Evolutionary conservation across 2,329 filamentous ascomycete genomes (phyloP).

Genomic region (Aaosphaeria pasadenensis): DNA sequence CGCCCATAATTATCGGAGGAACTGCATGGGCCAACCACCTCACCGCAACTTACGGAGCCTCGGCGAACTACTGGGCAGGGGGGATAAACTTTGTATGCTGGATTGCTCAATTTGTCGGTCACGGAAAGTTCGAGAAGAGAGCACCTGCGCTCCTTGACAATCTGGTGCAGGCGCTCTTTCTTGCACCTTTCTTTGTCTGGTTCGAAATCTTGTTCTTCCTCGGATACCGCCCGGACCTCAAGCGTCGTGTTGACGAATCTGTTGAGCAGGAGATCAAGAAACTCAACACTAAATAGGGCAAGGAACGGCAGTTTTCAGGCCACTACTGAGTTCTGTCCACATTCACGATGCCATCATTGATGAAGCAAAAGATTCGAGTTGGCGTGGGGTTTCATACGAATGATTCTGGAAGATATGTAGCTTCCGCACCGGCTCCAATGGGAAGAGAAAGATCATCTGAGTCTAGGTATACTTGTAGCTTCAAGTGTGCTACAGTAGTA

Average conservation of each 20-base stretch:
- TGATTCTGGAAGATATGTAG: too few relatives aligned
- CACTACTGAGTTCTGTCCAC: too few relatives aligned
- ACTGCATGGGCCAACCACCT: constrained; percentile 76
- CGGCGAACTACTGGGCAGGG: constrained; percentile 64
- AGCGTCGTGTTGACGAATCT: constrained; percentile 72
- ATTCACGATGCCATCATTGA: too few relatives aligned
- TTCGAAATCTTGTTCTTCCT: constrained; percentile 87
- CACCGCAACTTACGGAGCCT: constrained; percentile 59
- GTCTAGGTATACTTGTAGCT: too few relatives aligned
- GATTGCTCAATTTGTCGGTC: constrained; percentile 88
- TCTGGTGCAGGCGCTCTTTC: constrained; percentile 82
- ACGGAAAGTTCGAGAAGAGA: constrained; percentile 82
- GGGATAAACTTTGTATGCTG: constrained; percentile 71
- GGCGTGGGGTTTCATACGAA: too few relatives aligned
- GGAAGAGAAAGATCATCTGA: too few relatives aligned
- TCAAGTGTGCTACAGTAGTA: too few relatives aligned
- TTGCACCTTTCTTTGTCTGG: constrained; percentile 97
- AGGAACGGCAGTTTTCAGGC: background rate
- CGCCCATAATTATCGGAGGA: constrained; percentile 70
- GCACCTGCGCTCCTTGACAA: constrained; percentile 91
- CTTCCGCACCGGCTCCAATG: too few relatives aligned
- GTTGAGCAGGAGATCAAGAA: constrained; percentile 76
- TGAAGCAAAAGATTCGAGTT: too few relatives aligned
- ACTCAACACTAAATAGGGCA: constrained; percentile 54
- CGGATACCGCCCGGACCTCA: constrained; percentile 86